These are phyloP conservation scores for Xylaria polymorpha DNA, from an alignment of 2,329 filamentous ascomycete genomes.

Conservation along the genomic window DNA sequence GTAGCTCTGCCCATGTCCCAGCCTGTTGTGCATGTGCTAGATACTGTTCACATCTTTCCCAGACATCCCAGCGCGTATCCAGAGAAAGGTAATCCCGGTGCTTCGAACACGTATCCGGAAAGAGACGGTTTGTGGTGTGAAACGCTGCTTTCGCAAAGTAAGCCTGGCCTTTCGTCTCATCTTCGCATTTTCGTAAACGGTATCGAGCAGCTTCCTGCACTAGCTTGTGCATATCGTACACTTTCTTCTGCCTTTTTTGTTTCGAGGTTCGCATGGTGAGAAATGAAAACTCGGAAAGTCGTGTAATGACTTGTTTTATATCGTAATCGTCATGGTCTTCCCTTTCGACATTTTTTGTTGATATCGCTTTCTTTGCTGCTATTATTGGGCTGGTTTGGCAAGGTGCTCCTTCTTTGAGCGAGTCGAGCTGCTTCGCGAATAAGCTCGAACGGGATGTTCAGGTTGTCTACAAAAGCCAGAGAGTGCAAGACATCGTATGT, in stretches of 20 bases:
- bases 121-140: constrained; percentile 4
- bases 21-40: constrained; percentile 2
- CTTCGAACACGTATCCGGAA: not conserved
- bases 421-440: constrained; percentile 45
- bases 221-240: constrained; percentile 53
- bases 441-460: constrained; percentile 48
- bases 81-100: no score
- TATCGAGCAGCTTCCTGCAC: constrained; percentile 50
- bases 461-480: constrained; percentile 14
- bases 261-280: constrained; percentile 33
- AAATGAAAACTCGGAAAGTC: constrained; percentile 50
- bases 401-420: constrained; percentile 22
- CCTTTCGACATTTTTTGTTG: constrained; percentile 47
- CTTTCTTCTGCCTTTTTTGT: constrained; percentile 36
- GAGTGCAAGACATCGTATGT: constrained; percentile 12
- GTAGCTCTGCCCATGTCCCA: not conserved
- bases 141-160: constrained; percentile 11
- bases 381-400: not conserved
- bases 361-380: constrained; percentile 52
- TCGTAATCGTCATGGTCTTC: constrained; percentile 24
- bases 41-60: constrained; percentile 8
- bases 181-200: not conserved
- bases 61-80: not conserved
- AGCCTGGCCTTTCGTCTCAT: constrained; percentile 1
- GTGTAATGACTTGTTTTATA: constrained; percentile 46